phyloP scores from a whole-genome alignment of 2,329 filamentous ascomycete species.

The Neoarthrinium moseri region DNA sequence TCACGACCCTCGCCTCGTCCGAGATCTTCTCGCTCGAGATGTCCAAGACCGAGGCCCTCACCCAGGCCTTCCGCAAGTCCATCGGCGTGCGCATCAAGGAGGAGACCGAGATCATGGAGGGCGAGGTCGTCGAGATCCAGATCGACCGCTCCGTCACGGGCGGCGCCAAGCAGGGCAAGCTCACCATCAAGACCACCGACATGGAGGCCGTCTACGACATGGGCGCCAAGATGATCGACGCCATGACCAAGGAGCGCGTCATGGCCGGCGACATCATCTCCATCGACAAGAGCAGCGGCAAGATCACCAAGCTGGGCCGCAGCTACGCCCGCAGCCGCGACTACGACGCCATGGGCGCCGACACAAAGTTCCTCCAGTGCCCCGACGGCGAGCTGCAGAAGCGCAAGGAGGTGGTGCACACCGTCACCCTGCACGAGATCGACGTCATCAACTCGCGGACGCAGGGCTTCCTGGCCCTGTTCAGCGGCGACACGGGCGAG shows the following conservation, averaged over 20 bases:
- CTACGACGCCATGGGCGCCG: slow-evolving; percentile 98
- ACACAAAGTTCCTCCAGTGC: slow-evolving; percentile 97
- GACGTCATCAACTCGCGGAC: slow-evolving; percentile 99
- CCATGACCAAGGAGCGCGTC: slow-evolving; percentile 98
- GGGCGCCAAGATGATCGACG: slow-evolving; percentile 99
- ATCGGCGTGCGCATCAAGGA: slow-evolving; percentile 98
- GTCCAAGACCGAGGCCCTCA: slow-evolving; percentile 98
- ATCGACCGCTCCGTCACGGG: slow-evolving; percentile 96
- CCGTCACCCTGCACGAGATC: slow-evolving; percentile 95
- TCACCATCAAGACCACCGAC: slow-evolving; percentile 98
- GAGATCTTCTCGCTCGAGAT: slow-evolving; percentile 99
- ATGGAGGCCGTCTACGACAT: slow-evolving; percentile 99
- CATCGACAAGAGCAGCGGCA: slow-evolving; percentile 97
- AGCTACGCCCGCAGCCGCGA: slow-evolving; percentile 94
- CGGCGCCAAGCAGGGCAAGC: slow-evolving; percentile 95
- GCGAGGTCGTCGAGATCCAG: slow-evolving; percentile 97
- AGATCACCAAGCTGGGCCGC: slow-evolving; percentile 94
- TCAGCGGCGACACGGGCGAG: slow-evolving; percentile 97
- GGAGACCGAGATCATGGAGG: slow-evolving; percentile 98
- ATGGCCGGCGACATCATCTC: slow-evolving; percentile 98
- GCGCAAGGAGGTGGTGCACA: slow-evolving; percentile 95
- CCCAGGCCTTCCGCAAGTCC: slow-evolving; percentile 97
- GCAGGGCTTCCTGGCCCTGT: slow-evolving; percentile 96
- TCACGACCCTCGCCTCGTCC: slow-evolving; percentile 91
- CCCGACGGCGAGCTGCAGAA: slow-evolving; percentile 97